These are phyloP conservation scores for Ustilago loliicola DNA, from an alignment of 1,284 basidiomycete genomes.

Conservation along the genomic window DNA sequence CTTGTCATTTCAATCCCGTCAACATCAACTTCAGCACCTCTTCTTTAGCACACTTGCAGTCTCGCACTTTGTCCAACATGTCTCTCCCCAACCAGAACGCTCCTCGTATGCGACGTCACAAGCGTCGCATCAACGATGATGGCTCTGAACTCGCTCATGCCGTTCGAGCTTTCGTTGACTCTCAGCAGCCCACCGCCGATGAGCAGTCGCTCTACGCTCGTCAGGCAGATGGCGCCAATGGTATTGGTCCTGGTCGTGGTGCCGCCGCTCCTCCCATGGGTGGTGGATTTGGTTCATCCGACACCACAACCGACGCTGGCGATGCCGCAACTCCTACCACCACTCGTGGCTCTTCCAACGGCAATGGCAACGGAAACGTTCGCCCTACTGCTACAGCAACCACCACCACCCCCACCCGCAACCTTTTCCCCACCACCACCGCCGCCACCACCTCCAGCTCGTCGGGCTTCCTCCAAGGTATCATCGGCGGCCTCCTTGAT, in stretches of 20 bases:
- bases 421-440: constrained; percentile 25
- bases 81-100: constrained; percentile 29
- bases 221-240: constrained; percentile 38
- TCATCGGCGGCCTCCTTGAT: not conserved
- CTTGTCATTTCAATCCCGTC: not conserved
- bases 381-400: constrained; percentile 22
- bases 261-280: constrained; percentile 24
- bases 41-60: not conserved
- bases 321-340: constrained; percentile 18
- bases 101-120: constrained; percentile 55
- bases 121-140: constrained; percentile 54
- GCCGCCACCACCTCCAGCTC: constrained; percentile 13
- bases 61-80: constrained; percentile 13
- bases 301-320: constrained; percentile 6
- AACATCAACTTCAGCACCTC: constrained; percentile 2
- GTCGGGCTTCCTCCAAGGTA: not conserved
- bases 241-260: constrained; percentile 20
- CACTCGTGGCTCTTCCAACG: constrained; percentile 15
- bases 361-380: constrained; percentile 16
- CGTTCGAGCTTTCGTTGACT: constrained; percentile 34
- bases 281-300: constrained; percentile 12
- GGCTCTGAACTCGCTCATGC: constrained; percentile 36
- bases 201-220: constrained; percentile 21
- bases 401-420: constrained; percentile 17
- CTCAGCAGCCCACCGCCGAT: constrained; percentile 5